Base-by-base conservation (phyloP, 768 basidiomycete species). In the Pulveroboletus sp. region DNA sequence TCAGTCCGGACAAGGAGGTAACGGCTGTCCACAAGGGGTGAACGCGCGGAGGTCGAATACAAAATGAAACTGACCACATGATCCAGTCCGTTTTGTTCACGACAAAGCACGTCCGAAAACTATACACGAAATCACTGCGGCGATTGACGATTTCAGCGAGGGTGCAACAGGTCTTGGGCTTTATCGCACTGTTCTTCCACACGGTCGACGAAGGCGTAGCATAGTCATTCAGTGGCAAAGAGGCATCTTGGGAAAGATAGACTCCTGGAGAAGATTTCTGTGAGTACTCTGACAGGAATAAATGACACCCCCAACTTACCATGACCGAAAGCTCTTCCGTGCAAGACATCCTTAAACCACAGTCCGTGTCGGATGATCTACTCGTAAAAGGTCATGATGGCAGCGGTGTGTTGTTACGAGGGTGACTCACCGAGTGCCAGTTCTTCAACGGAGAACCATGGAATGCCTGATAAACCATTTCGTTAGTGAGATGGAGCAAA, bases 291-390 rank as follows among this genome's bases (percentile, higher is more conserved):
- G 32, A 16, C 32, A 20, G 5, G 24, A 32, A 6, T 10, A 34
- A 9, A 30, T 17, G 31, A n/a, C 5, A 4, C 2, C n/a, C 9
- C n/a, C 4, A 11, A 48, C 70, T 38, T 49, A 77, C 83, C 86
- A 60, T 89, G 49, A 6, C 86, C 86, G 55, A 72, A 81, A 0
- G 81, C 77, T 36, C 86, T 69, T 14, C 86, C 86, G 62, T 89
- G 64, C 17, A 73, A 63, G 13, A 81, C 60, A 1, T 63, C 62
- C 62, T 77, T 79, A 63, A 71, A 81, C 81, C 84, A 86, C 7
- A 88, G 69, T 2, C 86, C 86, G 60, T 86, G 81, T 14, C 85
- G 77, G 40, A 89, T 80, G 49, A 86, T 85, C 83, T 85, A 50
- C 22, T 20, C 36, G 22, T 3, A 23, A 10, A 14, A 4, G 1